Conservation (phyloP, 306 rosid species). For the Cicer bijugum region DNA sequence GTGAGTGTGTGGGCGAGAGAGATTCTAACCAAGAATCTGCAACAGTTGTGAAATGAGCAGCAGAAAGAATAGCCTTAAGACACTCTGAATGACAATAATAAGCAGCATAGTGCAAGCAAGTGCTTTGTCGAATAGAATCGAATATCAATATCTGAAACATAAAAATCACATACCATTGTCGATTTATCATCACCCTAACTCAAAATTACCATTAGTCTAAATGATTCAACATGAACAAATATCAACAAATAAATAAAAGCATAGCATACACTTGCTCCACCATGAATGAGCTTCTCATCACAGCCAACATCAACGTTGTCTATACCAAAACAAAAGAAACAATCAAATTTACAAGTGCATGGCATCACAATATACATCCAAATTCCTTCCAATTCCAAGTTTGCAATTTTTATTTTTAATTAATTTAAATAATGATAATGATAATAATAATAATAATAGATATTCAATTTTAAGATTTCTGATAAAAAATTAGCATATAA, state of each 20-base stretch:
- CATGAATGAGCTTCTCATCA: conserved; percentile 71
- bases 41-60: conserved; percentile 73
- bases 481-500: no score
- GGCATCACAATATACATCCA: no score
- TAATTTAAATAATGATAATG: no score
- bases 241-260: not conserved
- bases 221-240: not conserved
- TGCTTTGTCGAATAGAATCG: conserved; percentile 73
- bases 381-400: no score
- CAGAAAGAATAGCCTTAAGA: conserved; percentile 70
- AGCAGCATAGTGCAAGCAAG: conserved; percentile 90
- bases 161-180: conserved; percentile 15
- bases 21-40: conserved; percentile 75
- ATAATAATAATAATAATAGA: no score
- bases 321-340: conserved; percentile 28
- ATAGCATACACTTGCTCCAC: conserved; percentile 78
- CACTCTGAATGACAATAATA: conserved; percentile 79
- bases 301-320: conserved; percentile 92
- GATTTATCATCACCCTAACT: not conserved
- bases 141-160: conserved; percentile 76
- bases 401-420: no score
- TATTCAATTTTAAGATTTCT: no score
- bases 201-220: conserved; percentile 11
- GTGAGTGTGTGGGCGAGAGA: not conserved
- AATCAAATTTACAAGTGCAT: no score